phyloP scores from a whole-genome alignment of 2,329 filamentous ascomycete genomes.

The Fusarium transvaalense region DNA sequence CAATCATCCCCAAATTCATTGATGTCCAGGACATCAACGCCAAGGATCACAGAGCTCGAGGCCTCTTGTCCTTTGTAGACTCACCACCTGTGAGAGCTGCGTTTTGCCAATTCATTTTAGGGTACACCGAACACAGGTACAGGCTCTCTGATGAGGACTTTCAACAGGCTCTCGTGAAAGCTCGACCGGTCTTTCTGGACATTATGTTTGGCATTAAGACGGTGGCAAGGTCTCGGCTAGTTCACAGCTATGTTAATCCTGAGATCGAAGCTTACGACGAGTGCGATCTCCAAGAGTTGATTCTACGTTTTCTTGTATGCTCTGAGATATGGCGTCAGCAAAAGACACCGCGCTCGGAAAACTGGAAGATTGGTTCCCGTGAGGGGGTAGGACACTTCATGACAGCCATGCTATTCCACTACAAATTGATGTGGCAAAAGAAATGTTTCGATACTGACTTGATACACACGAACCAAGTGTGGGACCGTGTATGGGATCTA shows the following conservation, averaged over 20 bases:
- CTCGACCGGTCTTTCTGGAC: conserved; percentile 24
- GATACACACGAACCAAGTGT: conserved; percentile 15
- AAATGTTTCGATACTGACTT: conserved; percentile 28
- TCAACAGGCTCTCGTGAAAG: conserved; percentile 14
- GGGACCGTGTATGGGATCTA: conserved; percentile 48
- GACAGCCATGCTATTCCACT: conserved; percentile 43
- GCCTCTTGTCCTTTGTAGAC: conserved; percentile 43
- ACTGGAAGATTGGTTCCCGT: conserved; percentile 40
- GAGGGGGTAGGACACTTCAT: conserved; percentile 41
- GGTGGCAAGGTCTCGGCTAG: neutral
- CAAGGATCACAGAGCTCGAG: conserved; percentile 27
- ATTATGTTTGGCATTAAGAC: conserved; percentile 41
- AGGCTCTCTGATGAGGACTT: conserved; percentile 11
- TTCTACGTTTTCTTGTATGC: conserved; percentile 45
- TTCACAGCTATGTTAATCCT: conserved; percentile 29
- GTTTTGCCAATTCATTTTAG: conserved; percentile 36
- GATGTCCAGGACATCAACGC: conserved; percentile 1
- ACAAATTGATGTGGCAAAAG: conserved; percentile 39
- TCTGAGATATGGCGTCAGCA: conserved; percentile 47
- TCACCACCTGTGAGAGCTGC: conserved; percentile 46
- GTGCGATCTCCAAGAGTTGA: conserved; percentile 30
- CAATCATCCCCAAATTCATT: conserved; percentile 29
- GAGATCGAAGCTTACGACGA: neutral
- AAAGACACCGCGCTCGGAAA: conserved; percentile 29
- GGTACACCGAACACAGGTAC: neutral